Evolutionary conservation across 2,329 filamentous ascomycete species (phyloP).

Genomic region (Pyricularia sp.): DNA sequence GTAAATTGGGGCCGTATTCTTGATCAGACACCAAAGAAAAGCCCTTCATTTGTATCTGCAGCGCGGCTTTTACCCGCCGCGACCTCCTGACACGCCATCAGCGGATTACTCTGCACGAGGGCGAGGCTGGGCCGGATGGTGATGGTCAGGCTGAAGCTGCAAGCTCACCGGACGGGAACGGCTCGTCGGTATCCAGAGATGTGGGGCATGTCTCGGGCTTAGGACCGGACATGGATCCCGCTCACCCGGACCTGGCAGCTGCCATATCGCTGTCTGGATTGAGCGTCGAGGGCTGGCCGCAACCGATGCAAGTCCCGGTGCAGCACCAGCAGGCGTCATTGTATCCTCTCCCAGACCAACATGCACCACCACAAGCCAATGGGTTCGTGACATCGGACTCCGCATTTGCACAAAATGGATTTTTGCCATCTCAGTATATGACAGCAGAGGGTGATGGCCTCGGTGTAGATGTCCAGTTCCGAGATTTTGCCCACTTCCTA

Average conservation of each 20-base stretch:
- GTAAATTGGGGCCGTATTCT: neutral
- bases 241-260: neutral
- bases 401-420: neutral
- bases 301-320: neutral
- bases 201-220: neutral
- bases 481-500: conserved; percentile 27
- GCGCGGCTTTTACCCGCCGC: conserved; percentile 32
- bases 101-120: conserved; percentile 25
- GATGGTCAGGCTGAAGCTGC: neutral
- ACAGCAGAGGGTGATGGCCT: conserved; percentile 1
- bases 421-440: neutral
- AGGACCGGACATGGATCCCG: neutral
- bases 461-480: conserved; percentile 22
- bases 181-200: neutral
- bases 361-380: neutral
- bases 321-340: conserved; percentile 8
- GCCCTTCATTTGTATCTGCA: conserved; percentile 33
- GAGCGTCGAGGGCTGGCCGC: neutral
- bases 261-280: neutral
- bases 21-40: conserved; percentile 37
- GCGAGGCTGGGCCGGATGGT: conserved; percentile 10
- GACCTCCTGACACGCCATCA: conserved; percentile 35
- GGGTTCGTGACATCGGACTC: neutral
- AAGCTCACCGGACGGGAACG: neutral
- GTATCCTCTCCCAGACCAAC: neutral